Conservation (phyloP, 352 stramenopile genomes). For the Bremia lactucae region DNA sequence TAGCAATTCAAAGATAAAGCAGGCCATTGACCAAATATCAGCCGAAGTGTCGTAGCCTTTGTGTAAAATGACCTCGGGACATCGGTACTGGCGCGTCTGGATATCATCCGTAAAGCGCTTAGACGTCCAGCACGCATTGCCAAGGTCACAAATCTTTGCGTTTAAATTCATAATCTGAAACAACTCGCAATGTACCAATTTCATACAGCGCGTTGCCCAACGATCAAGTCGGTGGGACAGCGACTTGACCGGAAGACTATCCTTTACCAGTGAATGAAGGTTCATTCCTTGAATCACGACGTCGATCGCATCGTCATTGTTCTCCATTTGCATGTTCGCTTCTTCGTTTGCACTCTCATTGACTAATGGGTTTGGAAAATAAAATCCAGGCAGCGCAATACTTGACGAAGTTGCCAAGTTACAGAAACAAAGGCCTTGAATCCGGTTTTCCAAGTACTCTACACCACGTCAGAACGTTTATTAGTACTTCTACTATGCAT, state of each 20-base stretch:
- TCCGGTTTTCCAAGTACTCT: conserved; percentile 35
- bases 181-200: conserved; percentile 23
- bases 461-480: not conserved
- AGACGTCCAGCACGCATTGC: conserved; percentile 98
- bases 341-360: conserved; percentile 10
- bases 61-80: conserved; percentile 94
- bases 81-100: conserved; percentile 99
- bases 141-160: conserved; percentile 95
- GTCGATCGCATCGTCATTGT: conserved; percentile 4
- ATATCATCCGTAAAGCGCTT: conserved; percentile 99
- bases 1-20: conserved; percentile 98
- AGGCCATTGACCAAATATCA: conserved; percentile 98
- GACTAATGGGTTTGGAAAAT: conserved; percentile 28
- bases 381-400: conserved; percentile 49
- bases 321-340: conserved; percentile 1
- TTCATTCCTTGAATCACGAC: conserved; percentile 40
- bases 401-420: conserved; percentile 24
- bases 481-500: not conserved
- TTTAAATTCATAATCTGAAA: conserved; percentile 61
- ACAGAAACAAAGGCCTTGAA: conserved; percentile 37
- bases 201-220: conserved; percentile 33
- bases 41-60: conserved; percentile 96
- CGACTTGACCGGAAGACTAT: conserved; percentile 11
- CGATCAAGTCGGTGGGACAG: conserved; percentile 23
- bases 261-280: conserved; percentile 14